Conservation (phyloP, 73 alveolate species). For the Symbiodinium pilosum region DNA sequence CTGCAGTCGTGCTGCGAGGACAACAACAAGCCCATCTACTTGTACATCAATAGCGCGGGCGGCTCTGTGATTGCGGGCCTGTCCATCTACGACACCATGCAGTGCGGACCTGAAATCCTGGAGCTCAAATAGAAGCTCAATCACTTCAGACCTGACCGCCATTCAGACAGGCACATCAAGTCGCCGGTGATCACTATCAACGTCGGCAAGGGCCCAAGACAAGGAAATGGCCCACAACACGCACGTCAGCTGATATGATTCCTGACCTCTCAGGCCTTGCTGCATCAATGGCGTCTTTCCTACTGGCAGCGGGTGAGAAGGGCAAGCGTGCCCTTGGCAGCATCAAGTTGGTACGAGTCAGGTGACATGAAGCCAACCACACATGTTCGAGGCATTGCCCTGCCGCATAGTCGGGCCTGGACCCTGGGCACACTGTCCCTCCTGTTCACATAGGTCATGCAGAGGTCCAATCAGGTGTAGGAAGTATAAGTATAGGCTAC, state of each 20-base stretch:
- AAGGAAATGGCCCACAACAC: too few species aligned
- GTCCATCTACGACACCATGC: slow-evolving; percentile 95
- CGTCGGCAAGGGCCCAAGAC: slow-evolving; percentile 24
- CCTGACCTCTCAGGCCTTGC: slow-evolving; percentile 25
- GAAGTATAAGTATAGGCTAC: too few species aligned
- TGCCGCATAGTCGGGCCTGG: slow-evolving; percentile 67
- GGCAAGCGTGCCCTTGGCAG: slow-evolving; percentile 70
- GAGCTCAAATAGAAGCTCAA: too few species aligned
- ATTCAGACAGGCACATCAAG: slow-evolving; percentile 53
- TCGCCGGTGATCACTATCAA: slow-evolving; percentile 93
- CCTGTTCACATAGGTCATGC: too few species aligned
- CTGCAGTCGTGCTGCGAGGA: too few species aligned
- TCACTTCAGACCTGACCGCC: too few species aligned
- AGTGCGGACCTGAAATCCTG: slow-evolving; percentile 9
- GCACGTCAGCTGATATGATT: not conserved
- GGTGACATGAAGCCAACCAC: not conserved
- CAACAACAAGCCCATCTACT: slow-evolving; percentile 95
- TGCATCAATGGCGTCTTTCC: slow-evolving; percentile 95
- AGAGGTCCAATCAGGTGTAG: too few species aligned
- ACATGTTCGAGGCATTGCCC: slow-evolving; percentile 39
- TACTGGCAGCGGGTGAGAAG: slow-evolving; percentile 92
- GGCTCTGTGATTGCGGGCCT: slow-evolving; percentile 95
- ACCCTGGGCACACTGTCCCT: too few species aligned
- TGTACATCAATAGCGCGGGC: slow-evolving; percentile 95
- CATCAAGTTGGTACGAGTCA: not conserved